Base-by-base conservation (phyloP, 352 stramenopile species). In the Thalassiosira hispida region DNA sequence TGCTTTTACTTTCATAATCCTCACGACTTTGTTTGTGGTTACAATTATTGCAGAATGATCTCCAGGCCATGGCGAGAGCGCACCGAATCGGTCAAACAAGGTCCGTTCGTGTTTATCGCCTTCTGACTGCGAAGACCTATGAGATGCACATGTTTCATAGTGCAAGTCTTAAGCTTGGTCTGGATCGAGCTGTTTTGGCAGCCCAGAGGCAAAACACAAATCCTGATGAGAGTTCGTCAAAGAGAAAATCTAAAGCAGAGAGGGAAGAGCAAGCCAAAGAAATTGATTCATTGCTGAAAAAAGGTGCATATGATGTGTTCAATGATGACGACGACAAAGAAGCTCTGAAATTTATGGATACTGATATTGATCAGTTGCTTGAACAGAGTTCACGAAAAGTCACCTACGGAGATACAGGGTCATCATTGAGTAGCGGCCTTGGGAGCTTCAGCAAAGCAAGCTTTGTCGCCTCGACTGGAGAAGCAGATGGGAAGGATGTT, bases 131-230 rank as follows among this genome's bases (percentile, higher is more conserved):
- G 3, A 98, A 99, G 79, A 99, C 97, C 0, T 99, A 99, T 84
- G 98, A 99, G 86, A 98, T 98, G 85, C 96, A 99, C 81, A 99
- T 99, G 97, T 99, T 99, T 76, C 95, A 99, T 66, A 96, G 96
- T 52, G 97, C 98, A 5, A 98, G 95, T 65, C 90, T 96, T 61
- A 99, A 99, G 74, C 92, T 99, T 11, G 97, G 97, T 9, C 90
- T 99, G 7, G 98, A 99, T 79, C 94, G 98, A 73, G 97, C 97
- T 8, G 96, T 99, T 22, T 90, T 99, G 33, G 96, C 88, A 92
- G 63, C 97, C 22, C 96, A 98, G 86, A 92, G 95, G 67, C 94
- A 98, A 75, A 79, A 82, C 12, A 57, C 66, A 18, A 77, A 83
- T 38, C 51, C 67, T 9, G 73, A 80, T 56, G 71, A 84, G 46